Evolutionary conservation across 169 alveolate genomes (phyloP), one percentile per base, ranked within the genome.

Genomic region (Plasmodium relictum): DNA sequence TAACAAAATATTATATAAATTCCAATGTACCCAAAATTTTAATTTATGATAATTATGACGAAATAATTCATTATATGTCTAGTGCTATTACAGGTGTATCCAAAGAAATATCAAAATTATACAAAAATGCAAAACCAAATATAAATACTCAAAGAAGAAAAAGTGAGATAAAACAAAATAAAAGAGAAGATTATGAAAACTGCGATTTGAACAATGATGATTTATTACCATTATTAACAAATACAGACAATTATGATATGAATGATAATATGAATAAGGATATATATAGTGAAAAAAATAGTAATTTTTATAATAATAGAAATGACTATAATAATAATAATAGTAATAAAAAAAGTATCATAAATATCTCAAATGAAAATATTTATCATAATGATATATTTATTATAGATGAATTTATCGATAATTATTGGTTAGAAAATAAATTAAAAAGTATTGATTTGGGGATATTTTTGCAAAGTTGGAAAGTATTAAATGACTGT

Each of bases 41-140:
- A 61, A 83, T 83, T 31, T 83, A 69, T 72, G 91, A 83, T 61
- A 83, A 83, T 50, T 18, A 83, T 44, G 91, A 83, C 20, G 91
- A 83, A 72, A 83, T 83, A 54, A 83, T 83, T 83, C 91, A 83
- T 62, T 68, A 83, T 45, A 69, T 83, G 85, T 83, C 91, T 16
- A 83, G 44, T 68, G 86, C 56, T 14, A 14, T 83, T 37, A 83
- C 91, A 8, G 91, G 91, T 22, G 65, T 83, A 12, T 83, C 91
- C 0, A 83, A 68, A 45, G 91, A 62, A 83, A 56, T 83, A n/a
- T 83, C 91, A 2, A 83, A 83, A 37, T 20, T 83, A 22, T 83
- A 70, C 37, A 83, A 83, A 69, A 68, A 62, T 70, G 73, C 71
- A 37, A 61, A 56, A 3, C 14, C 14, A 12, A n/a, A 16, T 56